These are phyloP conservation scores for Ophiocordyceps camponoti-rufipedis DNA, from an alignment of 2,329 filamentous ascomycete species.

Conservation along the genomic window DNA sequence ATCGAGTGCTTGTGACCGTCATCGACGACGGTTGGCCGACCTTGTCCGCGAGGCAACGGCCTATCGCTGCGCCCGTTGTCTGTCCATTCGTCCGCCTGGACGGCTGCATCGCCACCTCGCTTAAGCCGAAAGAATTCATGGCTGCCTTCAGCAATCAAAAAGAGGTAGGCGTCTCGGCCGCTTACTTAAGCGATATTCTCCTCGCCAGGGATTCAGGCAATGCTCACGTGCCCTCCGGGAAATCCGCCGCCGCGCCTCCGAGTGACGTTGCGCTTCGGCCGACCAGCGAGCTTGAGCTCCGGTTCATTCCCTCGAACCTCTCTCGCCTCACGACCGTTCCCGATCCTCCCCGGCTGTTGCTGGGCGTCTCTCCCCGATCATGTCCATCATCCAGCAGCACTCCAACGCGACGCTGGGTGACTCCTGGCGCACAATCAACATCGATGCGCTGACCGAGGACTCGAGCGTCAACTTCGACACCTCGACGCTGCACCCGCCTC, in stretches of 20 bases:
- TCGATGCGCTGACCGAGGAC: slow-evolving; percentile 80
- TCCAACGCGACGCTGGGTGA: slow-evolving; percentile 40
- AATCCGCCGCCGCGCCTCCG: no score
- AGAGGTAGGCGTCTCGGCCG: no score
- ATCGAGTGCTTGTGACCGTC: neutral
- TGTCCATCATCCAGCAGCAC: slow-evolving; percentile 53
- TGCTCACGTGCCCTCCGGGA: no score
- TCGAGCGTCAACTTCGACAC: slow-evolving; percentile 84
- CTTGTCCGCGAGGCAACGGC: neutral
- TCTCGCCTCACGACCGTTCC: no score
- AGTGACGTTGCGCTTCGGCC: no score
- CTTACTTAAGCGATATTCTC: no score
- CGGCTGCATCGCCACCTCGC: neutral
- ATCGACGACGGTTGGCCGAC: neutral
- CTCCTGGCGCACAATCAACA: slow-evolving; percentile 77
- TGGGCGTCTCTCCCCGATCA: slow-evolving; percentile 9
- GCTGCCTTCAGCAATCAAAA: neutral
- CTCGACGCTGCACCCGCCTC: slow-evolving; percentile 60
- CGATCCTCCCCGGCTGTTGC: no score
- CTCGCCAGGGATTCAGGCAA: no score
- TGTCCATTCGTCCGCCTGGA: neutral
- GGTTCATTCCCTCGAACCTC: no score
- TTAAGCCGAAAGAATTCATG: neutral
- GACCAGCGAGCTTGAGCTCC: no score
- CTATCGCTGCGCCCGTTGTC: neutral